A percentile compares a stretch with the other conserved stretches of the same genome.
Evolutionary conservation across 1,139 yeast genomes (phyloP).

Genomic region (Arxiozyma bovina): DNA sequence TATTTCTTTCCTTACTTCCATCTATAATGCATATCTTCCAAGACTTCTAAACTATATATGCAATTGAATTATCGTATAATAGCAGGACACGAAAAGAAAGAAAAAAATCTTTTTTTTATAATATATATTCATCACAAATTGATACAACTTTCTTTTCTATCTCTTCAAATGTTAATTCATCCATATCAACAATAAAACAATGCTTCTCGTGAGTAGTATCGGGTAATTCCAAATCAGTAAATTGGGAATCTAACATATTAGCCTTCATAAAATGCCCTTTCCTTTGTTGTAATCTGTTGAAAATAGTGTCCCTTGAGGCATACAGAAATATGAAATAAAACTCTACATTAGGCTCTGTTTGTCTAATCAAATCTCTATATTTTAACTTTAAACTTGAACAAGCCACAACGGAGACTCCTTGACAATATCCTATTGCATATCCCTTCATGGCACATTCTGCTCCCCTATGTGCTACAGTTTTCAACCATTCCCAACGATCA

Average conservation of each 20-base stretch:
- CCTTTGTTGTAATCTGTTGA: conserved; percentile 51
- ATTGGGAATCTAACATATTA: conserved; percentile 74
- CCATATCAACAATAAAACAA: conserved; percentile 27
- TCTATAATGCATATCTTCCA: neutral
- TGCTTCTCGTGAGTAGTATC: conserved; percentile 28
- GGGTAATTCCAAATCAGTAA: conserved; percentile 67
- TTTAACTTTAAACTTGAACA: conserved; percentile 75
- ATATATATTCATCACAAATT: conserved; percentile 6
- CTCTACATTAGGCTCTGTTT: conserved; percentile 32
- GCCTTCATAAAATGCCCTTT: conserved; percentile 79
- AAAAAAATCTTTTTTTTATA: neutral
- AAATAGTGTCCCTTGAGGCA: conserved; percentile 53
- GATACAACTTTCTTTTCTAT: conserved; percentile 34
- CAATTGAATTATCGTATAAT: neutral
- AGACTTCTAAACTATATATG: neutral
- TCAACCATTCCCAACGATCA: conserved; percentile 88
- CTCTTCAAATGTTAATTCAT: conserved; percentile 37
- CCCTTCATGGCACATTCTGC: conserved; percentile 29
- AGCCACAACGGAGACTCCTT: conserved; percentile 48
- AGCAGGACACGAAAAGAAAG: neutral
- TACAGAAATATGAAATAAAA: conserved; percentile 60
- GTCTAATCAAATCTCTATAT: conserved; percentile 55
- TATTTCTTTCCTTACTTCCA: too few relatives aligned
- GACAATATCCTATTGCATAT: conserved; percentile 12
- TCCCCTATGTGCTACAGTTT: conserved; percentile 37